Conservation (phyloP, 306 rosid genomes). For the Vigna reflexopilosa region DNA sequence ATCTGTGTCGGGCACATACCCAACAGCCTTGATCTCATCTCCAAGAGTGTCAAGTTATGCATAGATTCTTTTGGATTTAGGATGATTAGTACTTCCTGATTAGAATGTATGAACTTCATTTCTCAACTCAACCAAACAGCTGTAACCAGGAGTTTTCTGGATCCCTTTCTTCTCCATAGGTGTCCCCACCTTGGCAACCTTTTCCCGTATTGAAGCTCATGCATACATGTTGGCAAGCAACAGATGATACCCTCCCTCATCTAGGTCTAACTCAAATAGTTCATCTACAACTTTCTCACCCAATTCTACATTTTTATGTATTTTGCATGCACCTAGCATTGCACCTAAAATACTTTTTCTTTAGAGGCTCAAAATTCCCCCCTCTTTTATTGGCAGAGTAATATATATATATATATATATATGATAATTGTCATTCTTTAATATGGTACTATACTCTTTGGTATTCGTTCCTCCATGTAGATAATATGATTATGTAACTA, state of each 20-base stretch:
- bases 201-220: slow-evolving; percentile 87
- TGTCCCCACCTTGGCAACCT: slow-evolving; percentile 73
- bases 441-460: too few species aligned
- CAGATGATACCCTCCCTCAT: slow-evolving; percentile 85
- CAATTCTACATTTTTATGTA: slow-evolving; percentile 77
- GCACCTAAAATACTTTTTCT: slow-evolving; percentile 62
- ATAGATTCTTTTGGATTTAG: slow-evolving; percentile 80
- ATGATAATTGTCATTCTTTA: too few species aligned
- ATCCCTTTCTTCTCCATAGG: slow-evolving; percentile 74
- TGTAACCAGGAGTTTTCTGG: slow-evolving; percentile 88
- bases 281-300: slow-evolving; percentile 75
- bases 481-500: too few species aligned
- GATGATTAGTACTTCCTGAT: slow-evolving; percentile 84
- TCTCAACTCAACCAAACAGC: slow-evolving; percentile 74
- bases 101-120: slow-evolving; percentile 83
- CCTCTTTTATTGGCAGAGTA: too few species aligned
- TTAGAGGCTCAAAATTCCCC: too few species aligned
- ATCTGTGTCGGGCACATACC: slow-evolving; percentile 43
- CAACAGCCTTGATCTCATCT: slow-evolving; percentile 79
- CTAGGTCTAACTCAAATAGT: slow-evolving; percentile 72
- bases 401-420: too few species aligned
- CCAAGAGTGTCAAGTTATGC: slow-evolving; percentile 68
- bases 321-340: slow-evolving; percentile 87
- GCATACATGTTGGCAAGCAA: slow-evolving; percentile 86
- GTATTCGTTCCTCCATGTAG: too few species aligned